Evolutionary conservation across 805 yeast species (phyloP).

Genomic region (Ogataea pignaliae): DNA sequence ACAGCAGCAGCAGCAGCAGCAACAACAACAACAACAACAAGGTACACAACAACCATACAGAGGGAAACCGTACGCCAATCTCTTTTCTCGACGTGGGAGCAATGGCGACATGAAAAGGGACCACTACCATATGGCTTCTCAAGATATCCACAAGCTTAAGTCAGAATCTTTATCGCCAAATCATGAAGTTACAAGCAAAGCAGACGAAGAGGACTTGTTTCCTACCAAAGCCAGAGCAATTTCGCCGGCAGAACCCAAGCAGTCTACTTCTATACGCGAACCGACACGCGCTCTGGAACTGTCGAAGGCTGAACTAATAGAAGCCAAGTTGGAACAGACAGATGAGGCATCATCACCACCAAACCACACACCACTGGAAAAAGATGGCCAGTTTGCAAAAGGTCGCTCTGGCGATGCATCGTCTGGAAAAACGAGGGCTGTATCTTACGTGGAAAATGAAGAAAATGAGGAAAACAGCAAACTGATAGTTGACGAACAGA

Average conservation of each 20-base stretch:
- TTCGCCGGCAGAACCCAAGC: neutral
- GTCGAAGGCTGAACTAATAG: neutral
- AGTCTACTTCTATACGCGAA: neutral
- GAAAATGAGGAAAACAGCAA: no score
- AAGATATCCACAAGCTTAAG: slow-evolving; percentile 4
- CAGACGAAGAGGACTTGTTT: slow-evolving; percentile 13
- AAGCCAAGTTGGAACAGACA: no score
- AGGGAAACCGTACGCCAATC: neutral
- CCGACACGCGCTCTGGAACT: neutral
- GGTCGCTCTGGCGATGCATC: no score
- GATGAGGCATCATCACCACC: no score
- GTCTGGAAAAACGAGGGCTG: no score
- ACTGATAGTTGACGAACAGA: no score
- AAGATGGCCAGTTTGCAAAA: no score
- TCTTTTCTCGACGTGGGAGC: neutral
- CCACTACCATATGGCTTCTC: slow-evolving; percentile 4
- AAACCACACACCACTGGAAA: no score
- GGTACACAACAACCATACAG: neutral
- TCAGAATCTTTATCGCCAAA: slow-evolving; percentile 14
- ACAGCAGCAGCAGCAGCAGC: neutral
- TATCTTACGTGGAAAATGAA: no score
- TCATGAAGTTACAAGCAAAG: slow-evolving; percentile 4
- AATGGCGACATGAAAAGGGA: slow-evolving; percentile 9
- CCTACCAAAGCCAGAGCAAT: slow-evolving; percentile 8
- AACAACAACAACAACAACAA: neutral